Conservation (phyloP, 2,329 filamentous ascomycete species). For the Fusarium aywerte region DNA sequence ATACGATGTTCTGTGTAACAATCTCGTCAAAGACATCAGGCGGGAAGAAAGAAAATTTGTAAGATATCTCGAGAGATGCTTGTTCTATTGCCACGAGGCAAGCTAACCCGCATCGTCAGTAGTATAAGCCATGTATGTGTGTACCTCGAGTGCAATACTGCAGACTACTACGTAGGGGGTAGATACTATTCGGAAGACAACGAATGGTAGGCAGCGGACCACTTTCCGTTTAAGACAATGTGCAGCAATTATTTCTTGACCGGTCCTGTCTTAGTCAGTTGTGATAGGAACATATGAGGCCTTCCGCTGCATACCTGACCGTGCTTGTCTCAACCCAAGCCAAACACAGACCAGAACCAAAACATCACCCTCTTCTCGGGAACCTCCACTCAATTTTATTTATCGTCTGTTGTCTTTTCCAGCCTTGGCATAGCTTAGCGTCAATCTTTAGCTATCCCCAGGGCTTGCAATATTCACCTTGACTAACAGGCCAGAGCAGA, state of each 20-base stretch:
- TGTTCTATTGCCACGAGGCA: slow-evolving; percentile 20
- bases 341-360: neutral
- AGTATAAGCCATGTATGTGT: neutral
- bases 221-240: slow-evolving; percentile 4
- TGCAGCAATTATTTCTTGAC: slow-evolving; percentile 15
- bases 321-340: slow-evolving; percentile 23
- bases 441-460: neutral
- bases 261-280: slow-evolving; percentile 21
- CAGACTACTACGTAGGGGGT: neutral
- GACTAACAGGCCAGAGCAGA: neutral
- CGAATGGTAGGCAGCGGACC: neutral
- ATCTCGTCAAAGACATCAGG: neutral
- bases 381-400: neutral
- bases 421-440: neutral
- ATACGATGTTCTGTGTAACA: slow-evolving; percentile 19
- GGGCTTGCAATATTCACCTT: neutral
- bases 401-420: neutral
- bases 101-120: slow-evolving; percentile 1
- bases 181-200: neutral
- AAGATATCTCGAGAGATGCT: slow-evolving; percentile 2
- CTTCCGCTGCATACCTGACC: slow-evolving; percentile 20
- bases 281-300: slow-evolving; percentile 25
- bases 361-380: neutral
- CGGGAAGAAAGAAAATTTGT: neutral
- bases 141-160: neutral